These are phyloP conservation scores for Hyparrhenia diplandra DNA, from an alignment of 176 grass and related monocot genomes.

Conservation along the genomic window DNA sequence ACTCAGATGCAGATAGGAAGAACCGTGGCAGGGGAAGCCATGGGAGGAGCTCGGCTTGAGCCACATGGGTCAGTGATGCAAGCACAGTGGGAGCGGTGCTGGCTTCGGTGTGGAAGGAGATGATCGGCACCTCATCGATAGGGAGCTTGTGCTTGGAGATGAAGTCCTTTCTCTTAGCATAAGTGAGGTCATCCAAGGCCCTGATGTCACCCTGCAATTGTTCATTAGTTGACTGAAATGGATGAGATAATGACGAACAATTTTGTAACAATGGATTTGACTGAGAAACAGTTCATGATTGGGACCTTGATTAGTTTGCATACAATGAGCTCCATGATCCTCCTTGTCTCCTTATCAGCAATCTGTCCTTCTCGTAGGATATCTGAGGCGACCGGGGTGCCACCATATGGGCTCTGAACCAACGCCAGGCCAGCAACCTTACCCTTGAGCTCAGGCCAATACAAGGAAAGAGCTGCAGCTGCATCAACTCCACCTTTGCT, in stretches of 20 bases:
- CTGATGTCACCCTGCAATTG: conserved; percentile 71
- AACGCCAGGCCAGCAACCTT: conserved; percentile 79
- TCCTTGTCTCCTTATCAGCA: conserved; percentile 63
- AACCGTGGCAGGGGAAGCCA: conserved; percentile 58
- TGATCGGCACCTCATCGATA: conserved; percentile 51
- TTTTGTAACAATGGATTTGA: neutral
- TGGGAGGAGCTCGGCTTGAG: conserved; percentile 74
- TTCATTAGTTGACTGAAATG: neutral
- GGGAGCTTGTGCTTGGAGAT: conserved; percentile 71
- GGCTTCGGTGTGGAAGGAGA: conserved; percentile 93
- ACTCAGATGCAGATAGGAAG: conserved; percentile 37
- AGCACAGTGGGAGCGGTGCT: conserved; percentile 59
- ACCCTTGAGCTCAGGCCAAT: conserved; percentile 76
- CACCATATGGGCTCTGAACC: conserved; percentile 88
- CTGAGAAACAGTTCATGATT: neutral
- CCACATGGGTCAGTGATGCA: conserved; percentile 54
- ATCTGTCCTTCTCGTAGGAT: conserved; percentile 85
- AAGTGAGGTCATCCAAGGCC: conserved; percentile 93
- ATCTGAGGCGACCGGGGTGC: conserved; percentile 73
- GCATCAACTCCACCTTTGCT: conserved; percentile 93
- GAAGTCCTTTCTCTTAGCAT: conserved; percentile 76
- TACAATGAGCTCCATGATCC: conserved; percentile 76
- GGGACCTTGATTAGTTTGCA: conserved; percentile 87
- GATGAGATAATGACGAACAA: neutral
- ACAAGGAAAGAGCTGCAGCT: conserved; percentile 69